Base-by-base conservation (phyloP, 441 rosid species). In the Adansonia gregorii region DNA sequence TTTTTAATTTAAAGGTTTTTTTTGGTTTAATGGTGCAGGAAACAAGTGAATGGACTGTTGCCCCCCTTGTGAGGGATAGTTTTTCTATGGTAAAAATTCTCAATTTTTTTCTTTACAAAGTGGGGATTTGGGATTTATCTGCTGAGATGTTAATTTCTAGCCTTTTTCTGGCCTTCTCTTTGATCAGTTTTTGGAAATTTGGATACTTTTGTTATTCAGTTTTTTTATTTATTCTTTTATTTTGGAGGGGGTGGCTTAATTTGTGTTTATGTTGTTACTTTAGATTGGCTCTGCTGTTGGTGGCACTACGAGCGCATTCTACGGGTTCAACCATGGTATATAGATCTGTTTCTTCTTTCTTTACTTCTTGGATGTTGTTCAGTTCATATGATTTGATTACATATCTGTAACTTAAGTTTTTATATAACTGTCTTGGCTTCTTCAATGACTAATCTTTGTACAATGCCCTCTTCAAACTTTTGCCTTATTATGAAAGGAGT, bases 251-350 rank as follows among this genome's bases (percentile, higher is more conserved):
- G 31, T 60, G 20, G 52, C 75, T 75, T 55, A 67, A 10, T 68
- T 72, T 64, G 0, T 72, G 8, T 35, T 77, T 78, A 8, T 31
- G 70, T 72, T 80, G 71, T 75, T 20, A 77, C 43, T 31, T 80
- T 80, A 94, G 98, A 93, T 93, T 85, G 98, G 98, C 39, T 90
- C 98, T 76, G 97, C 95, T 78, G 92, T 93, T 74, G 95, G 98
- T 65, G 98, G 98, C 54, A 93, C 93, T 4, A 61, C 97, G 12
- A 91, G 97, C 81, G 97, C 95, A 41, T 94, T 94, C 82, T 89
- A 92, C 72, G 98, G 98, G 75, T 93, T 93, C 82, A 94, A 92
- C 80, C 94, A 89, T 76, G 98, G 97, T 94, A 88, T 71, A 71
- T 8, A 58, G 8, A 19, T 68, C 35, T 35, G 22, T 61, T 69